Conservation (phyloP, 1,139 yeast genomes). For the Pichia sp. region DNA sequence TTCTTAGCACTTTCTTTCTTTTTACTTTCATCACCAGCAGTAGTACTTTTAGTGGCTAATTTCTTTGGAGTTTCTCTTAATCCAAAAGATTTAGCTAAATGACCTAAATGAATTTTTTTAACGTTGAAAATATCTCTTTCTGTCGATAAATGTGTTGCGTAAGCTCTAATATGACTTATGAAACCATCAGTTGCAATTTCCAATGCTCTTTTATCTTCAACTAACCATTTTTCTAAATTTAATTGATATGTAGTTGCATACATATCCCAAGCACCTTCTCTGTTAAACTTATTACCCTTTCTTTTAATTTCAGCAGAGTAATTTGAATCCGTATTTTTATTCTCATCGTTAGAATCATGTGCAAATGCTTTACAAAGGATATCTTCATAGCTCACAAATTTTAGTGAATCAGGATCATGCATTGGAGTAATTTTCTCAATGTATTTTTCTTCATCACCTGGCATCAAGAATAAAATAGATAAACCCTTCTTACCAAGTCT, state of each 20-base stretch:
- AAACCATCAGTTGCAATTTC: conserved; percentile 58
- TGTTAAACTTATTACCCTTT: conserved; percentile 28
- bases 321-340: conserved; percentile 26
- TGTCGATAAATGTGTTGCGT: conserved; percentile 84
- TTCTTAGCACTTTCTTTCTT: conserved; percentile 58
- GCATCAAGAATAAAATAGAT: conserved; percentile 69
- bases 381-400: conserved; percentile 44
- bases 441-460: conserved; percentile 85
- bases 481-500: conserved; percentile 87
- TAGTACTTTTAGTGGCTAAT: conserved; percentile 30
- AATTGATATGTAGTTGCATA: conserved; percentile 97
- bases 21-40: conserved; percentile 38
- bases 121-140: conserved; percentile 80
- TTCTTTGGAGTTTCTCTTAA: conserved; percentile 89
- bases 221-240: conserved; percentile 78
- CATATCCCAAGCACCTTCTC: conserved; percentile 67
- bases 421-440: conserved; percentile 48
- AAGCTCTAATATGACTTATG: conserved; percentile 86
- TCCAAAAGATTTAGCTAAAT: conserved; percentile 90
- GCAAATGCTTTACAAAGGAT: conserved; percentile 58
- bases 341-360: conserved; percentile 34
- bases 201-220: conserved; percentile 59
- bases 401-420: conserved; percentile 61
- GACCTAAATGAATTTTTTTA: conserved; percentile 82
- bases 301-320: conserved; percentile 26